Evolutionary conservation across 2,329 filamentous ascomycete species (phyloP), one percentile per base, ranked within the genome.

Genomic region (Lasiodiplodia hormozganensis): DNA sequence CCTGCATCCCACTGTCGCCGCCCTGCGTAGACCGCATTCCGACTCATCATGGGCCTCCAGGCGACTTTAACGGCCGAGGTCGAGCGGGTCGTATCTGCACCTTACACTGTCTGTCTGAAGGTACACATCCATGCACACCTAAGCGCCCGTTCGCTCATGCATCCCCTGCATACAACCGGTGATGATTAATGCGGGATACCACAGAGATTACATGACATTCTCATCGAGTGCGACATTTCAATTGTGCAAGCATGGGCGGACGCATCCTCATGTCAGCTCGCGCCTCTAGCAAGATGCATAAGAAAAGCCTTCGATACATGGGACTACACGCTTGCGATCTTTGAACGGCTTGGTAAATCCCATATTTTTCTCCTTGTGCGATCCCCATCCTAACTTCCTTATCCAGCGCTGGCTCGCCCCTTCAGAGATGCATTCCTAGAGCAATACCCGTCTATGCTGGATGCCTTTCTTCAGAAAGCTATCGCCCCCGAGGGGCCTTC

Each of bases 221-320:
- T 80, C n/a, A 70, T 70, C 51, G 70, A 72, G 51, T 77, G 76
- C 49, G 73, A 81, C 23, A 69, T 73, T 18, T 69, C 72, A 16
- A 76, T 77, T 5, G 77, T 88, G 16, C 75, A 75, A 8, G 74
- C 75, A 28, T 88, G 85, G 83, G 81, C 84, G 28, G 68, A 71
- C 3, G 79, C 76, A 21, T 83, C 86, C 69, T 80, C 81, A 34
- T 88, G 86, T 73, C 82, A 66, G 21, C 36, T 69, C 21, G 21
- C 18, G 18, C 36, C 57, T 1, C 21, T 66, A 25, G 79, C 80
- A 16, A 77, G 76, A n/a, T 76, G 77, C 40, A 72, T 87, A n/a
- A 74, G 85, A 36, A 82, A 85, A 69, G 84, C 82, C 31, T 75
- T 88, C 43, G 80, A 84, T 40, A 80, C 83, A 56, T 87, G 85